phyloP scores from a whole-genome alignment of 352 stramenopile species.

The Phytopythium montanum region DNA sequence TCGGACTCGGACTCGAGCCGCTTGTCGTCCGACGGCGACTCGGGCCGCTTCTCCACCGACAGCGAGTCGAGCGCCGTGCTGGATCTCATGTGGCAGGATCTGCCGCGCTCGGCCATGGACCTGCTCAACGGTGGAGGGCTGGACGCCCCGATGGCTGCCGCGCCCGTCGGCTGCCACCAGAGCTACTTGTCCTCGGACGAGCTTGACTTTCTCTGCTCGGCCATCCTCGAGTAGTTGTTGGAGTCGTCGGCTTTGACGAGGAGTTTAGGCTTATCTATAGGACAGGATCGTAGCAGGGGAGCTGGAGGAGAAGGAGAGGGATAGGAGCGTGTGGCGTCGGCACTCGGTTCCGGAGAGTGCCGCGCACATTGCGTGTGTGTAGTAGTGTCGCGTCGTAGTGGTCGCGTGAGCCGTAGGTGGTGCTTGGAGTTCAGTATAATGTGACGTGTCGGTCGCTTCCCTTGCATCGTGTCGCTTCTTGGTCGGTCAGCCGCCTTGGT shows the following conservation, averaged over 20 bases:
- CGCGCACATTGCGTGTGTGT: background rate
- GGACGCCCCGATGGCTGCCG: conserved; percentile 16
- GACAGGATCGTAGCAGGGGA: background rate
- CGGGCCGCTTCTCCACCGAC: conserved; percentile 50
- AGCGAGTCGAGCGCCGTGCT: conserved; percentile 44
- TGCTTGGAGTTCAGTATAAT: conserved; percentile 2
- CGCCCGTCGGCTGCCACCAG: conserved; percentile 21
- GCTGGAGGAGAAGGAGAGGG: background rate
- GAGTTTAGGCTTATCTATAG: conserved; percentile 7
- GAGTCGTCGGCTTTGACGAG: background rate
- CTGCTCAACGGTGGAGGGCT: conserved; percentile 11
- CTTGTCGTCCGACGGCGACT: conserved; percentile 45
- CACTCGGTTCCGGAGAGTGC: background rate
- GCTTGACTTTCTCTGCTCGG: conserved; percentile 83
- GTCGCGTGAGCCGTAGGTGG: background rate
- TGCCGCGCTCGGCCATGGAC: conserved; percentile 28
- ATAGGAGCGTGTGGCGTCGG: background rate
- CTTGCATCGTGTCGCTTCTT: background rate
- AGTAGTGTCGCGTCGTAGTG: background rate
- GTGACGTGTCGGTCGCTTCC: background rate
- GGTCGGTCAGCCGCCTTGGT: background rate
- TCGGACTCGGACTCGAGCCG: conserved; percentile 68
- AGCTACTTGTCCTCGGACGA: conserved; percentile 75
- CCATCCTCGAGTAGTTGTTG: conserved; percentile 79
- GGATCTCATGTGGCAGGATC: conserved; percentile 56